These are phyloP conservation scores for Coleophoma eucalyptorum DNA, from an alignment of 2,329 filamentous ascomycete genomes.

Conservation along the genomic window DNA sequence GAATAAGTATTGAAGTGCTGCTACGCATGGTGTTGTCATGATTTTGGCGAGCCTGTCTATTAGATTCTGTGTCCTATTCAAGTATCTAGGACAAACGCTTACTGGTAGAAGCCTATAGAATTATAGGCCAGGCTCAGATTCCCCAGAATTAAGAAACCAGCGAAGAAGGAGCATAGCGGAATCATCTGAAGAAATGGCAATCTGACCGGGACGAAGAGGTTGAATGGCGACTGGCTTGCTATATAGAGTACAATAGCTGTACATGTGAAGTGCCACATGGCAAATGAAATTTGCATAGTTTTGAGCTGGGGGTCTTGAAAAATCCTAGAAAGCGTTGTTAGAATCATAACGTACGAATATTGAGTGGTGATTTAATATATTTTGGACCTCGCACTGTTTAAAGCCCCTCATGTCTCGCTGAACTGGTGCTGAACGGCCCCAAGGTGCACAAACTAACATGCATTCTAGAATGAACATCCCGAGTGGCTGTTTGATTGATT, in stretches of 20 bases:
- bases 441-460: no score
- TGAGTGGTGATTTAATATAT: neutral
- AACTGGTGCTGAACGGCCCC: no score
- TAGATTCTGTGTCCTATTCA: neutral
- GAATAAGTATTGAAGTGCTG: constrained; percentile 38
- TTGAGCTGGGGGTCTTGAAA: constrained; percentile 39
- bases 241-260: constrained; percentile 38
- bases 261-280: constrained; percentile 43
- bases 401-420: no score
- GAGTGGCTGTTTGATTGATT: no score
- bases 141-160: constrained; percentile 39
- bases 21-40: constrained; percentile 42
- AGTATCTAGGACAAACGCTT: neutral
- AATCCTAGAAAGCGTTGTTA: constrained; percentile 25
- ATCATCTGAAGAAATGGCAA: constrained; percentile 39
- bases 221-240: constrained; percentile 35
- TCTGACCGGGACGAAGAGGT: constrained; percentile 38
- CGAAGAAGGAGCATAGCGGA: constrained; percentile 41
- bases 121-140: constrained; percentile 42
- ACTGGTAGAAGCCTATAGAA: constrained; percentile 42
- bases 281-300: constrained; percentile 39
- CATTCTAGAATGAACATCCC: no score
- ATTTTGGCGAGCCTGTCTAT: constrained; percentile 35
- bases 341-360: neutral
- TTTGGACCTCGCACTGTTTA: no score